Conservation (phyloP, 1,139 yeast species). For the Suhomyces bokatorum region DNA sequence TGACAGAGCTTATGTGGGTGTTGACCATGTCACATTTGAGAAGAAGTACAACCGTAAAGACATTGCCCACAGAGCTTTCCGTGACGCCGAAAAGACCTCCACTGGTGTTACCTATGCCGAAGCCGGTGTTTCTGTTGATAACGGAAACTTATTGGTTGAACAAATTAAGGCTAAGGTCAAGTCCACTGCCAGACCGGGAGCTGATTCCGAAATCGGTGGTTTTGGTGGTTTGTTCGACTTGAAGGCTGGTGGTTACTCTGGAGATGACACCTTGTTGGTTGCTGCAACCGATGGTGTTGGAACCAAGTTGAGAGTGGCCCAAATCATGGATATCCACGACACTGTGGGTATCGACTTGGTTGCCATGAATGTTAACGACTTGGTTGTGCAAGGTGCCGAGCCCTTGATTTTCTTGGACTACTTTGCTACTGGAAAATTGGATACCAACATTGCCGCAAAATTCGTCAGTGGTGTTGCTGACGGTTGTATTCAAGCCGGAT, state of each 20-base stretch:
- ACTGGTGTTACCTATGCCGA: constrained; percentile 78
- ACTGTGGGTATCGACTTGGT: constrained; percentile 98
- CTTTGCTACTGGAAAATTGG: constrained; percentile 92
- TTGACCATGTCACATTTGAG: constrained; percentile 67
- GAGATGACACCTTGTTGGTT: constrained; percentile 76
- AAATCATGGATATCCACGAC: constrained; percentile 81
- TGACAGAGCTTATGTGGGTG: constrained; percentile 82
- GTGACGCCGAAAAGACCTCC: constrained; percentile 40
- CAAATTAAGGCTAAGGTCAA: constrained; percentile 87
- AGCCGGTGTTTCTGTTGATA: constrained; percentile 97
- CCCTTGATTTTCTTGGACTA: constrained; percentile 94
- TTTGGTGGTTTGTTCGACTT: constrained; percentile 96
- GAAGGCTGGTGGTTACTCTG: constrained; percentile 80
- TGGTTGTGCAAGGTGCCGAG: constrained; percentile 98
- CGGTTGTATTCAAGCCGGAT: constrained; percentile 93
- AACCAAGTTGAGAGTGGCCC: constrained; percentile 93
- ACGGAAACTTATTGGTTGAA: constrained; percentile 87
- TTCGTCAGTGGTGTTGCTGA: constrained; percentile 95
- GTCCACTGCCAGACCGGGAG: constrained; percentile 94
- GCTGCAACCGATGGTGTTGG: constrained; percentile 99
- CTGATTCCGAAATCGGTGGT: constrained; percentile 98
- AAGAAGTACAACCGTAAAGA: constrained; percentile 86
- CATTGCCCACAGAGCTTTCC: constrained; percentile 95
- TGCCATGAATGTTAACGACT: constrained; percentile 97
- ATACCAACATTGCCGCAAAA: constrained; percentile 77